A percentile compares a stretch with the other conserved stretches of the same genome.
These are phyloP conservation scores for Auriscalpium vulgare DNA, from an alignment of 768 basidiomycete species.

Conservation along the genomic window DNA sequence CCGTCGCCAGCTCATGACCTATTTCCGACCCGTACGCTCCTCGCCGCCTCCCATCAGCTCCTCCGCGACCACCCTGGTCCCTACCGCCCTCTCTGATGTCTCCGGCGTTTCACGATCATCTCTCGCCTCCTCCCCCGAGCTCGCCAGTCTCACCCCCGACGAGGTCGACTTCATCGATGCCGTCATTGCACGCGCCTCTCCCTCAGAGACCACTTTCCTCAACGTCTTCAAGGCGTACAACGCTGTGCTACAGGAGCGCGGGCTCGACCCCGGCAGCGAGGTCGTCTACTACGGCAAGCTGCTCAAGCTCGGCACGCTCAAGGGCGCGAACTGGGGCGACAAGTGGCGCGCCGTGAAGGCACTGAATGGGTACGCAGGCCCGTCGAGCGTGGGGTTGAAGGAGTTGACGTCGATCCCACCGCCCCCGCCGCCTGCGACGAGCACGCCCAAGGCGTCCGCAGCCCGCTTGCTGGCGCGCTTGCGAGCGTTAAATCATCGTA, in stretches of 20 bases:
- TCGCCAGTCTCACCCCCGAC: slow-evolving; percentile 21
- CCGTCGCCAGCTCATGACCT: slow-evolving; percentile 18
- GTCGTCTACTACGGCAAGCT: slow-evolving; percentile 77
- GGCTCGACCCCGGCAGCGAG: slow-evolving; percentile 69
- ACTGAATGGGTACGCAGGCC: slow-evolving; percentile 35
- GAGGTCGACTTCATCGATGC: slow-evolving; percentile 71
- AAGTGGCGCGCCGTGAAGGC: slow-evolving; percentile 73
- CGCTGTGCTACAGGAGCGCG: slow-evolving; percentile 64
- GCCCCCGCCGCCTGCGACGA: neutral
- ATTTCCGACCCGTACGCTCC: slow-evolving; percentile 26
- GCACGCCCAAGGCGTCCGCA: slow-evolving; percentile 5
- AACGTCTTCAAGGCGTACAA: slow-evolving; percentile 83
- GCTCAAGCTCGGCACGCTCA: slow-evolving; percentile 74
- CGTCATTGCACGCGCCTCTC: slow-evolving; percentile 61
- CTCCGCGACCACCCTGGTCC: slow-evolving; percentile 11
- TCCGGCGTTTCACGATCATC: slow-evolving; percentile 19
- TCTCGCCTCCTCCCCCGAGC: slow-evolving; percentile 18
- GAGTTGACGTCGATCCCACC: neutral
- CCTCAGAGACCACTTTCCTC: slow-evolving; percentile 66
- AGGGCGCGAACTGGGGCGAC: slow-evolving; percentile 71
- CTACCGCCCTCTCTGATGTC: slow-evolving; percentile 11
- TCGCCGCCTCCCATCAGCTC: slow-evolving; percentile 18
- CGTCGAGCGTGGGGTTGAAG: slow-evolving; percentile 3
- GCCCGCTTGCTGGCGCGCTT: slow-evolving; percentile 12
- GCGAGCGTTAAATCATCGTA: slow-evolving; percentile 4